These are phyloP conservation scores for Russula vinacea DNA, from an alignment of 768 basidiomycete species.

Conservation along the genomic window DNA sequence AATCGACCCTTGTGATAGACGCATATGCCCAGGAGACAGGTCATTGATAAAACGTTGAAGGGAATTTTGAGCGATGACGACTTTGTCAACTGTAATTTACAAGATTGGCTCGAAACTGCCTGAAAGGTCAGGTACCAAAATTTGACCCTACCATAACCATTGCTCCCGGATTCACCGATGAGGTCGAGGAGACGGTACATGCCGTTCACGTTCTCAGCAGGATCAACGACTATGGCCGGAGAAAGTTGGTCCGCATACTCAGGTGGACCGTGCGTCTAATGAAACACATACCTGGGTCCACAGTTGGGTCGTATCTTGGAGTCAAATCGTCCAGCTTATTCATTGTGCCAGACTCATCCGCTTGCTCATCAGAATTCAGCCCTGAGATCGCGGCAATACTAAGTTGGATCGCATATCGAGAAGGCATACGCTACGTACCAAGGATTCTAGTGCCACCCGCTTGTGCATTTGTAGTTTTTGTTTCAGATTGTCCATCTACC, in stretches of 20 bases:
- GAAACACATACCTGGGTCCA: neutral
- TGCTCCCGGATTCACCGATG: conserved; percentile 47
- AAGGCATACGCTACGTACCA: neutral
- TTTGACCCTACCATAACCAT: conserved; percentile 46
- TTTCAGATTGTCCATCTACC: neutral
- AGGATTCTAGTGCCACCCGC: no score
- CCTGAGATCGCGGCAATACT: neutral
- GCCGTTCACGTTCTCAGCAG: conserved; percentile 37
- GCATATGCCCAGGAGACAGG: conserved; percentile 50
- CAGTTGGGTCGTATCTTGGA: neutral
- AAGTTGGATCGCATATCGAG: neutral
- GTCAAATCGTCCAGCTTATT: neutral
- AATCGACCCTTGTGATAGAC: conserved; percentile 55
- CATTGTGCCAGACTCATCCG: neutral
- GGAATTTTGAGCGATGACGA: conserved; percentile 54
- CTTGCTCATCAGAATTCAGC: neutral
- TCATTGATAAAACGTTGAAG: conserved; percentile 48
- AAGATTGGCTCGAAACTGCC: neutral
- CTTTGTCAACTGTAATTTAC: conserved; percentile 49
- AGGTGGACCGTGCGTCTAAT: neutral
- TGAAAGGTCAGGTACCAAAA: no score
- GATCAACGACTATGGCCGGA: neutral
- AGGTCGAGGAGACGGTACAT: conserved; percentile 55
- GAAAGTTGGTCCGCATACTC: neutral
- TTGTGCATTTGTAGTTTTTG: neutral